Evolutionary conservation across 345 rosid genomes (phyloP).

Genomic region (Dipteronia dyeriana): DNA sequence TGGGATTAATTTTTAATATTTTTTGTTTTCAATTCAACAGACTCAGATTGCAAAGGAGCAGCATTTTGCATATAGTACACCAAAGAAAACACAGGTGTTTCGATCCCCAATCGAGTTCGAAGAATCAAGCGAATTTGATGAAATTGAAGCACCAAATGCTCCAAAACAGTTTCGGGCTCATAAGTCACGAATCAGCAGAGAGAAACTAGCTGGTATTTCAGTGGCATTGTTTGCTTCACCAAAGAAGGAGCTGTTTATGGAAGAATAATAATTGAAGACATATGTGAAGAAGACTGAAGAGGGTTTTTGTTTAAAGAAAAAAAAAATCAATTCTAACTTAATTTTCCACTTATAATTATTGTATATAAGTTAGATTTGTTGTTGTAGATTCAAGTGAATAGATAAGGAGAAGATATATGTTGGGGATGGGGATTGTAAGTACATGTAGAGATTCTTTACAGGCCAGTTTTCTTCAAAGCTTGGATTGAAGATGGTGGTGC

Average conservation of each 20-base stretch:
- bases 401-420: neutral
- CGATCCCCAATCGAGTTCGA: conserved; percentile 36
- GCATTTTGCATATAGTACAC: conserved; percentile 73
- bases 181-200: conserved; percentile 38
- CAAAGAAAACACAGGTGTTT: conserved; percentile 56
- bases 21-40: conserved; percentile 35
- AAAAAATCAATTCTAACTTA: neutral
- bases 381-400: conserved; percentile 24
- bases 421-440: neutral
- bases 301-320: too few species aligned
- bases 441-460: conserved; percentile 25
- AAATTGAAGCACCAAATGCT: conserved; percentile 66
- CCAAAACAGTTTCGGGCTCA: conserved; percentile 39
- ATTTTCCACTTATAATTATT: neutral
- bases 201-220: conserved; percentile 49
- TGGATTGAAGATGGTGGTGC: conserved; percentile 29
- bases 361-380: conserved; percentile 24
- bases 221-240: conserved; percentile 54
- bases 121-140: conserved; percentile 33
- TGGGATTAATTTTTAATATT: neutral
- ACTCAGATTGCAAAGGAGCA: conserved; percentile 51
- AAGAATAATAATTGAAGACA: neutral
- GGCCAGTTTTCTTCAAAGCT: conserved; percentile 34
- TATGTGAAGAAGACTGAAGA: neutral
- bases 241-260: conserved; percentile 18